Evolutionary conservation across 257 asterid genomes (phyloP), one percentile per base, ranked within the genome.

Genomic region (Capsicum pubescens): DNA sequence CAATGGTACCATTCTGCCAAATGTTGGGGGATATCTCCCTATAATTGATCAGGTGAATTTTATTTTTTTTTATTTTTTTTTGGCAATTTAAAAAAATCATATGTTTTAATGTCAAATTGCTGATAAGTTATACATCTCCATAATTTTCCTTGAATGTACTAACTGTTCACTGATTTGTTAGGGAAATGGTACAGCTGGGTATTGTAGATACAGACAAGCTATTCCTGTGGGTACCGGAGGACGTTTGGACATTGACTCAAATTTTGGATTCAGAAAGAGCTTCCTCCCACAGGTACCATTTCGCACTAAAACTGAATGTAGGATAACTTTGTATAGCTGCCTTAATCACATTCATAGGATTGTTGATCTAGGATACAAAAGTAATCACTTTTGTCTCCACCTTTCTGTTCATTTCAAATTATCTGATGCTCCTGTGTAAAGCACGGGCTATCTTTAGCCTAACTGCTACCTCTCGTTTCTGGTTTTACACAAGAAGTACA

Each of bases 21-120:
- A 93, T 85, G 97, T 93, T 70, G 99, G 99, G 8, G 99, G 99
- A 61, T 95, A 92, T 89, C 93, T 90, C 70, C 98, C 99, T 82
- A 83, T 95, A 13, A 93, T 95, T 26, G 94, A 95, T 80, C 98
- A 95, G 97, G 99, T 94, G 71, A 64, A 55, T 26, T 26, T 26
- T 26, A 0, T 26, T 26, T 26, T 26, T 26, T 26, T 26, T 26
- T 26, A 0, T 0, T 26, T 26, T 26, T 26, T 8, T 70, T 39
- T 39, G 1, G 10, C 7, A 44, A 39, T 85, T 67, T 42, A 44
- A 12, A 44, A 50, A 3, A 26, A 56, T 19, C 80, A 46, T 46
- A 3, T 36, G 52, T 10, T 78, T 78, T 78, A 48, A 50, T 19
- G 61, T 19, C 42, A 76, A 48, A 50, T n/a, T 68, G 14, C 54